Base-by-base conservation (phyloP, 2,329 filamentous ascomycete species). In the Metarhizium sp. region DNA sequence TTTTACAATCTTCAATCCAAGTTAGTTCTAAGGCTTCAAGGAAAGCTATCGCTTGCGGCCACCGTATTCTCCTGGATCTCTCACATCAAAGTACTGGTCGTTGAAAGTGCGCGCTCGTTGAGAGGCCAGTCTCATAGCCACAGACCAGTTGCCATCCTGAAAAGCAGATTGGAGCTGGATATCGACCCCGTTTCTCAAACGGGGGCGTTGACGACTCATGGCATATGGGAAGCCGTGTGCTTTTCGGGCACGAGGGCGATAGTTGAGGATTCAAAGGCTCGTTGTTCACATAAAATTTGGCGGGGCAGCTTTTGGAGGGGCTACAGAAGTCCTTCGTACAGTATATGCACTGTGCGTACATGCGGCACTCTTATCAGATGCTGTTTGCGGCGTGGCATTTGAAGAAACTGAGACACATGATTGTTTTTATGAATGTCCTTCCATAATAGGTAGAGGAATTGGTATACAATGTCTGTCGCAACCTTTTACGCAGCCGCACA, bases 21-120 rank as follows among this genome's bases (percentile, higher is more conserved):
- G 55, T 63, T 50, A 58, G 56, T 30, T 51, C 14, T 8, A 14
- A 6, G 16, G 10, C 7, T 14, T 30, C 20, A 4, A 6, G 7
- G 6, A 14, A 29, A 25, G 38, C 52, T 54, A 18, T 32, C 10
- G 2, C 32, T 8, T 34, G 32, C 10, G 6, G 32, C 10, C 32
- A 34, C 25, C 53, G 18, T 14, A 34, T 48, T 34, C n/a, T 18
- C 11, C 16, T 18, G 42, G 42, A 14, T 18, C 45, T n/a, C 62
- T n/a, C 61, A 82, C 78, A 69, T 81, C 74, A 61, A 78, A 83
- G 62, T 83, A 84, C 7, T 76, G 70, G 46, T 82, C 79, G 52
- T 80, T 79, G 46, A 71, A 72, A 2, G 71, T 66, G 60, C 74
- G 75, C 55, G 71, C 69, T 32, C 78, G 71, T 66, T 80, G 77